These are phyloP conservation scores for Yamadazyma olivae DNA, from an alignment of 805 yeast genomes.

Conservation along the genomic window DNA sequence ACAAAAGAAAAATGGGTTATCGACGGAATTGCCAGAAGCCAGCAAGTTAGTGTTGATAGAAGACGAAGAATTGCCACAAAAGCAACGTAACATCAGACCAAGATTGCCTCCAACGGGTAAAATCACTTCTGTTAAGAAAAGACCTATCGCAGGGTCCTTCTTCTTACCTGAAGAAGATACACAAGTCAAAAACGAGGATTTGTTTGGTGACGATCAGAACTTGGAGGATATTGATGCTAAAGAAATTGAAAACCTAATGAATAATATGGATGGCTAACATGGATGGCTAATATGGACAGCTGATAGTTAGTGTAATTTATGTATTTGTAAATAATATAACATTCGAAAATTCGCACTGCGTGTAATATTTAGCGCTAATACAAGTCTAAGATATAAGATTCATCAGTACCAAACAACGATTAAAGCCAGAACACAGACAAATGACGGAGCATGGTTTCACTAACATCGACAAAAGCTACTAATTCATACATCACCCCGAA, in stretches of 20 bases:
- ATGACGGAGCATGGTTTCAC: neutral
- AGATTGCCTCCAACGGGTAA: conserved; percentile 91
- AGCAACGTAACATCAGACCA: conserved; percentile 69
- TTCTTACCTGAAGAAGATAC: conserved; percentile 39
- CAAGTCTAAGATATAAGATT: no score
- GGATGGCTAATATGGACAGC: no score
- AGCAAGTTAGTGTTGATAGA: conserved; percentile 48
- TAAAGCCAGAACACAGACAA: no score
- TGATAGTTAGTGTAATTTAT: no score
- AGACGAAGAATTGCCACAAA: conserved; percentile 82
- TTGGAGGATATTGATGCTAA: conserved; percentile 11
- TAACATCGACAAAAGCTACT: neutral
- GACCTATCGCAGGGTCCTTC: conserved; percentile 50
- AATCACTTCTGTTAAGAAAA: conserved; percentile 68
- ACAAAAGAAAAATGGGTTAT: conserved; percentile 40
- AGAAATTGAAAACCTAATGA: conserved; percentile 15
- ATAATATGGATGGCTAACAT: conserved; percentile 10
- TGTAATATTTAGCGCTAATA: no score
- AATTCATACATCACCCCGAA: neutral
- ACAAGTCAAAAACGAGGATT: conserved; percentile 5
- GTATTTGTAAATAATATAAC: no score
- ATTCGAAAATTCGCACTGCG: no score
- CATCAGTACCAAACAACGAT: no score
- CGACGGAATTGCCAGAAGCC: conserved; percentile 39
- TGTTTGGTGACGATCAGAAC: conserved; percentile 1